Conservation (phyloP, 345 rosid species). For the Rhodamnia rubescens region DNA sequence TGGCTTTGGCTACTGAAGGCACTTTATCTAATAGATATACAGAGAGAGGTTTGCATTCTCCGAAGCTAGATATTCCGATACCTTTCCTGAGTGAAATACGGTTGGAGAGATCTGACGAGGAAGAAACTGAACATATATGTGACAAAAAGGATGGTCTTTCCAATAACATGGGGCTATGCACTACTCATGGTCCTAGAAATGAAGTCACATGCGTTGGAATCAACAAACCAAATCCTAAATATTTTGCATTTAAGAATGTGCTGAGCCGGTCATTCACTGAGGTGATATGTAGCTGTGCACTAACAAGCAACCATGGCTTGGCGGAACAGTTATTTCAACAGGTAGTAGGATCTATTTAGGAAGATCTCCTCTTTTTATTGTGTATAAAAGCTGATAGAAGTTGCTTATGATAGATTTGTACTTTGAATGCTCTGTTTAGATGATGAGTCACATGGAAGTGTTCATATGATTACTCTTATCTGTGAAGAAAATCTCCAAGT, state of each 20-base stretch:
- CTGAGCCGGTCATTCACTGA: conserved; percentile 49
- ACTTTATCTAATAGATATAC: conserved; percentile 5
- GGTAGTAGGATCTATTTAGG: conserved; percentile 24
- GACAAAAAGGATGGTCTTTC: conserved; percentile 9
- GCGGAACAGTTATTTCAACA: conserved; percentile 67
- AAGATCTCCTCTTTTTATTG: background rate
- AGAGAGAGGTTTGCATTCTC: conserved; percentile 21
- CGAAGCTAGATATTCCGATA: conserved; percentile 64
- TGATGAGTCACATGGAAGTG: background rate
- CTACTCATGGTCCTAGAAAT: conserved; percentile 5
- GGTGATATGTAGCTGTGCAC: conserved; percentile 59
- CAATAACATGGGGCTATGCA: conserved; percentile 4
- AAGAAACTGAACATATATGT: conserved; percentile 10
- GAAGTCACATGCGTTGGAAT: conserved; percentile 10
- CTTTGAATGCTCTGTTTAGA: background rate
- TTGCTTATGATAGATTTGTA: background rate
- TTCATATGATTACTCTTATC: background rate
- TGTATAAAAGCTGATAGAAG: background rate
- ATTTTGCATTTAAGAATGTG: conserved; percentile 12
- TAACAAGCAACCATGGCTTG: conserved; percentile 33
- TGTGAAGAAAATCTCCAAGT: background rate
- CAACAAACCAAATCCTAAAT: conserved; percentile 5
- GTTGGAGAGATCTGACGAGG: conserved; percentile 20
- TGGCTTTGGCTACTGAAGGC: conserved; percentile 31
- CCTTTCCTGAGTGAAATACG: conserved; percentile 26